A percentile compares a stretch with the other conserved stretches of the same genome.
These are phyloP conservation scores for Huntiella abstrusa DNA, from an alignment of 2,329 filamentous ascomycete species.

Conservation along the genomic window DNA sequence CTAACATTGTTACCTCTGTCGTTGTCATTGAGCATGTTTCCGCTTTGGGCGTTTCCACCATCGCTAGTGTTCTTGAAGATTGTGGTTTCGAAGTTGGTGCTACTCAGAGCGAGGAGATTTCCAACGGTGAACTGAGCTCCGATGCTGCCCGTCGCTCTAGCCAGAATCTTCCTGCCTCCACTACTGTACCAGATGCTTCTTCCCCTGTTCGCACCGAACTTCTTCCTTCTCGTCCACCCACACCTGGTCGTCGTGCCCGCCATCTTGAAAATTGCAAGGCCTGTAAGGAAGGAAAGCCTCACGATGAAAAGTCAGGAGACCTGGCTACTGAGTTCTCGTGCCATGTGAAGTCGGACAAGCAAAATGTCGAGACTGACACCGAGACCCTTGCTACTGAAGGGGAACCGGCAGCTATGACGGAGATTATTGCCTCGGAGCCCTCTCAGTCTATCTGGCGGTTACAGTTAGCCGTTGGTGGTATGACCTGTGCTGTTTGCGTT, in stretches of 20 bases:
- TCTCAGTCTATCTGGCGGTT: slow-evolving; percentile 24
- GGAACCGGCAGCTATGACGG: slow-evolving; percentile 6
- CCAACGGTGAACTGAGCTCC: slow-evolving; percentile 16
- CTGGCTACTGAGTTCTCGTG: background rate
- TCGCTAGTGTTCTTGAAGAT: slow-evolving; percentile 30
- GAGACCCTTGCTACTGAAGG: background rate
- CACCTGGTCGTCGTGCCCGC: slow-evolving; percentile 11
- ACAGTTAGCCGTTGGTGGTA: slow-evolving; percentile 45
- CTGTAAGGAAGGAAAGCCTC: slow-evolving; percentile 15
- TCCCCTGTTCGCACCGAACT: background rate
- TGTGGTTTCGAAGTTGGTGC: slow-evolving; percentile 33
- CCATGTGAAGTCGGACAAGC: background rate
- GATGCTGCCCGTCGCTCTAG: background rate
- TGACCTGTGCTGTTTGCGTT: slow-evolving; percentile 54
- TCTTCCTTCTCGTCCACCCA: slow-evolving; percentile 10
- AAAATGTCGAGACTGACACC: background rate
- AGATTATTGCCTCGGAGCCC: slow-evolving; percentile 3
- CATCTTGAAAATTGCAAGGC: slow-evolving; percentile 23
- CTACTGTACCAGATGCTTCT: no score
- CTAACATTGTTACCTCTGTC: slow-evolving; percentile 53
- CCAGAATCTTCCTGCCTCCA: background rate
- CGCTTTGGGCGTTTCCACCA: slow-evolving; percentile 23
- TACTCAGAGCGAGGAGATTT: slow-evolving; percentile 22
- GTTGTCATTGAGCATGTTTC: slow-evolving; percentile 38
- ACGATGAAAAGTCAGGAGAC: background rate